phyloP scores from a whole-genome alignment of 78 protist genomes.

The Pigoraptor vietnamica region DNA sequence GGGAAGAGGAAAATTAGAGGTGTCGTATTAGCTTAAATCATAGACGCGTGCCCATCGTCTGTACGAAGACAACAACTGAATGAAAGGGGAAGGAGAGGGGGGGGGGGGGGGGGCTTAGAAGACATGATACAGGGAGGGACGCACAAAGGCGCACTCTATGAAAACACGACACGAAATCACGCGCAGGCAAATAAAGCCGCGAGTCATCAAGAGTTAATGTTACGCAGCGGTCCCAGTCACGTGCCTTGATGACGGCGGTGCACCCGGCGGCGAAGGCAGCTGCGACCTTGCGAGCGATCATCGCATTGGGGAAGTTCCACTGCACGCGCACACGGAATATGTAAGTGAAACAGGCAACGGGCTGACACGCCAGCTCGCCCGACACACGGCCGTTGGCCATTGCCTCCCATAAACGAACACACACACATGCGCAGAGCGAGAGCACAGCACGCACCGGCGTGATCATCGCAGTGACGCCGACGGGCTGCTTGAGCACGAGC shows the following conservation, averaged over 20 bases:
- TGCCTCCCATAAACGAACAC: neutral
- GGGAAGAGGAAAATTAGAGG: too few species aligned
- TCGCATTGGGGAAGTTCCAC: constrained; percentile 58
- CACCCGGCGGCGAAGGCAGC: constrained; percentile 57
- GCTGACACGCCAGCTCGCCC: neutral
- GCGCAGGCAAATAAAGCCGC: neutral
- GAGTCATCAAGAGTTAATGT: too few species aligned
- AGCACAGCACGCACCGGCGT: constrained; percentile 23
- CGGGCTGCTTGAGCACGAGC: constrained; percentile 26
- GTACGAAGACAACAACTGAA: neutral
- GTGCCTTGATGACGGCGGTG: constrained; percentile 46
- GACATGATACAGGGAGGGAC: neutral
- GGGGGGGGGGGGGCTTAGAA: too few species aligned
- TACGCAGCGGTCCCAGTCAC: neutral
- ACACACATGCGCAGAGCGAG: neutral
- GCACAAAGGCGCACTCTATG: too few species aligned
- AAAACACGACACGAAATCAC: neutral
- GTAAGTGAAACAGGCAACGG: neutral
- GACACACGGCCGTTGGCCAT: neutral
- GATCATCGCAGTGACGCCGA: constrained; percentile 40
- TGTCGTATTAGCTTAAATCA: too few species aligned
- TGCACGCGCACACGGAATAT: neutral
- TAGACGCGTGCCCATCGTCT: too few species aligned
- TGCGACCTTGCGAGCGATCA: constrained; percentile 49
- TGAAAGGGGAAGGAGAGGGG: neutral